Evolutionary conservation across 805 yeast species (phyloP).

Genomic region (Wickerhamiella occidentalis): DNA sequence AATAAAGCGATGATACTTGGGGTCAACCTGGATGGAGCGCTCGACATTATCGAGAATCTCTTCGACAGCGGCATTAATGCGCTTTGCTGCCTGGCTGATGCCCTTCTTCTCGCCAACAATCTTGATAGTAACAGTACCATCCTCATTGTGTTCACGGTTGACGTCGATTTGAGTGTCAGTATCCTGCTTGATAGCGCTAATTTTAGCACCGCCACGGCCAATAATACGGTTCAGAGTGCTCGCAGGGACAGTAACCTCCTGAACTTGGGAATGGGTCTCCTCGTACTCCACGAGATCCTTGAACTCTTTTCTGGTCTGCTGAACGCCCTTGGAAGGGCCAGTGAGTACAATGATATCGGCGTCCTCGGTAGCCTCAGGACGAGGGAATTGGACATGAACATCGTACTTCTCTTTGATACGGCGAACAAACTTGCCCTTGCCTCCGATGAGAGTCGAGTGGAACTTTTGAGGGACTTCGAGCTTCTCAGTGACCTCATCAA

Average conservation of each 20-base stretch:
- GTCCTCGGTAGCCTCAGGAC: conserved; percentile 14
- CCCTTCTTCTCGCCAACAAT: conserved; percentile 69
- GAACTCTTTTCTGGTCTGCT: conserved; percentile 29
- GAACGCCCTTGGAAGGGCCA: conserved; percentile 71
- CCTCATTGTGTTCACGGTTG: conserved; percentile 22
- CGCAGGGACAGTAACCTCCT: conserved; percentile 53
- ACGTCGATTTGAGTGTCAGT: conserved; percentile 37
- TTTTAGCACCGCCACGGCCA: conserved; percentile 77
- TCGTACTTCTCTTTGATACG: conserved; percentile 80
- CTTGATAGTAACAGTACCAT: conserved; percentile 41
- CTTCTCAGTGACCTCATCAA: conserved; percentile 62
- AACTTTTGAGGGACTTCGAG: conserved; percentile 61
- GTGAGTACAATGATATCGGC: conserved; percentile 36
- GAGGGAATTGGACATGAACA: conserved; percentile 68
- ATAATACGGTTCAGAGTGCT: conserved; percentile 73
- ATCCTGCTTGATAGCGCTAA: conserved; percentile 65
- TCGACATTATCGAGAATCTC: conserved; percentile 52
- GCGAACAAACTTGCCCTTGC: conserved; percentile 65
- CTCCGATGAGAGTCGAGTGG: conserved; percentile 76
- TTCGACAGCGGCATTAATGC: conserved; percentile 49
- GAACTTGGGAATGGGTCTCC: conserved; percentile 66
- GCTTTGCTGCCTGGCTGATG: conserved; percentile 56
- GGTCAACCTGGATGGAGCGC: conserved; percentile 51
- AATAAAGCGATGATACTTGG: conserved; percentile 59
- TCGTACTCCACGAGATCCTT: conserved; percentile 75